Evolutionary conservation across 2,329 filamentous ascomycete genomes (phyloP).

Genomic region (Fusarium oligoseptatum): DNA sequence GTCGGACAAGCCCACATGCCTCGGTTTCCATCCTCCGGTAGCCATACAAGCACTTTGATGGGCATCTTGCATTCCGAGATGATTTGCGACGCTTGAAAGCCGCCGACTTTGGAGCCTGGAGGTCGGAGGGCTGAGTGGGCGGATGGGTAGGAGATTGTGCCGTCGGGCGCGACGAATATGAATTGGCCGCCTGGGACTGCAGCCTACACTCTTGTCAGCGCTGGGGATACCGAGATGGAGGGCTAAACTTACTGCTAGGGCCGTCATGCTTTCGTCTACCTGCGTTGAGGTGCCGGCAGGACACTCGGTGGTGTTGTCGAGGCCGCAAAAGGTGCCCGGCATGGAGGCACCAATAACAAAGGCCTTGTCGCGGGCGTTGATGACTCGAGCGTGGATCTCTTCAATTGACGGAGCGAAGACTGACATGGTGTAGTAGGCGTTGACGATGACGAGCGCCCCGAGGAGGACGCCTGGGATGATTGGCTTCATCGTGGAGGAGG

Average conservation of each 20-base stretch:
- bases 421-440: constrained; percentile 45
- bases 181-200: constrained; percentile 73
- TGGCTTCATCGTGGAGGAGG: constrained; percentile 25
- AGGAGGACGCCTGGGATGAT: constrained; percentile 5
- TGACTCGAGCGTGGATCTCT: constrained; percentile 39
- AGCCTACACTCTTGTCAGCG: constrained; percentile 49
- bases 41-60: constrained; percentile 44
- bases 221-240: fast-evolving
- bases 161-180: constrained; percentile 68
- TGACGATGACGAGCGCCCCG: not conserved
- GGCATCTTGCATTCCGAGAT: constrained; percentile 41
- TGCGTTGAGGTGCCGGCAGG: constrained; percentile 46
- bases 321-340: constrained; percentile 47
- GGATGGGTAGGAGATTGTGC: constrained; percentile 67
- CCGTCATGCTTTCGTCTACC: constrained; percentile 47
- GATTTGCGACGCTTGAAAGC: constrained; percentile 57
- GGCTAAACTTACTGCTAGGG: constrained; percentile 40
- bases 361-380: constrained; percentile 45
- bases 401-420: constrained; percentile 41
- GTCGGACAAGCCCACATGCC: constrained; percentile 49
- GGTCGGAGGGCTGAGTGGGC: constrained; percentile 68
- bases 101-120: constrained; percentile 61
- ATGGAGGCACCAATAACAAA: constrained; percentile 47
- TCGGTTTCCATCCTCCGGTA: constrained; percentile 27
- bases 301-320: constrained; percentile 36